phyloP scores from a whole-genome alignment of 495 filamentous ascomycete species.

The Podospora pseudocomata region DNA sequence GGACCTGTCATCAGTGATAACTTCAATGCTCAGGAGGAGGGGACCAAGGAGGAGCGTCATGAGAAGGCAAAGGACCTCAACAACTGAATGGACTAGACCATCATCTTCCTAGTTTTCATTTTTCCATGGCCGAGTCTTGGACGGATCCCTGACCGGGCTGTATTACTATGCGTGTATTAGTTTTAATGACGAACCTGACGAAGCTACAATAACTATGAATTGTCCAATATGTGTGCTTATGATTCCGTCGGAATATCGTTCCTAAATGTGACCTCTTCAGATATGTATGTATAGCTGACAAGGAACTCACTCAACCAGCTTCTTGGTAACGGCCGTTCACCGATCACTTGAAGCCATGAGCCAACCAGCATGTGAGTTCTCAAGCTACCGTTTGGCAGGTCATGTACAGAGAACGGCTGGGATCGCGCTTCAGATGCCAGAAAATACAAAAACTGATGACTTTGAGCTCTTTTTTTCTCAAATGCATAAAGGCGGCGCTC shows the following conservation, averaged over 20 bases:
- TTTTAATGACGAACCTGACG: background rate
- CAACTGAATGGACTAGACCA: slow-evolving; percentile 41
- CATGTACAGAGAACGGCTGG: background rate
- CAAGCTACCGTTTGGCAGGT: background rate
- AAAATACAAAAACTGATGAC: background rate
- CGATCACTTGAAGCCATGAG: background rate
- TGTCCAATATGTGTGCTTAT: background rate
- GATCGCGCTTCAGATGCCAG: no score
- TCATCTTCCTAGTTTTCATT: background rate
- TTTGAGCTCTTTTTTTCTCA: background rate
- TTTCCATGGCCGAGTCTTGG: background rate
- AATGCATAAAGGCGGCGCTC: background rate
- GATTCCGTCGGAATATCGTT: background rate
- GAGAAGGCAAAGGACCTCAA: slow-evolving; percentile 63
- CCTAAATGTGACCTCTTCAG: background rate
- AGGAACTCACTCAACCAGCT: background rate
- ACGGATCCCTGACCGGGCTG: background rate
- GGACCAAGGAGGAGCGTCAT: slow-evolving; percentile 64
- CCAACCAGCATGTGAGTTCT: background rate
- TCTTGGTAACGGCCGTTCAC: background rate
- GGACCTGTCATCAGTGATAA: slow-evolving; percentile 48
- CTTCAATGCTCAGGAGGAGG: slow-evolving; percentile 47
- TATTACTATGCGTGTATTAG: background rate
- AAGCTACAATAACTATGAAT: background rate
- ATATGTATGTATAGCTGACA: background rate